Conservation (phyloP, 176 grass and related monocot genomes). For the Secale cereale region DNA sequence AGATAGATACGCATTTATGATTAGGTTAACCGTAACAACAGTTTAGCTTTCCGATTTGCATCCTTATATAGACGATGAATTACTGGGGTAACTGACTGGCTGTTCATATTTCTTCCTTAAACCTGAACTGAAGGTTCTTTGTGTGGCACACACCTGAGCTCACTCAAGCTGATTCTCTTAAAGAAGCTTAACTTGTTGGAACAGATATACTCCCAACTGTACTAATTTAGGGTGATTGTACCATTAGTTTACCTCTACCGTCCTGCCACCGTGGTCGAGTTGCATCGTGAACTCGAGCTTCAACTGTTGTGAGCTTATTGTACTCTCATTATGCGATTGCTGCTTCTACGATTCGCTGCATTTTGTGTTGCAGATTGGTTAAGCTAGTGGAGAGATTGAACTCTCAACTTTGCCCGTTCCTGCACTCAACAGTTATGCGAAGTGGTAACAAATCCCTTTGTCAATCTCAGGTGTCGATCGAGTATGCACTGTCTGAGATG, state of each 20-base stretch:
- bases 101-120: not conserved
- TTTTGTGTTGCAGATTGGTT: not conserved
- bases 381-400: not conserved
- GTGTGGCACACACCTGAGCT: not conserved
- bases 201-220: not conserved
- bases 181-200: not conserved
- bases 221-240: not conserved
- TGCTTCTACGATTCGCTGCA: not conserved
- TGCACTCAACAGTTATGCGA: not conserved
- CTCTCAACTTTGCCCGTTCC: not conserved
- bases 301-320: not conserved
- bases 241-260: not conserved
- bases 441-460: not conserved
- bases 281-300: too few species aligned
- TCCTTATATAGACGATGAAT: too few species aligned
- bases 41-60: too few species aligned
- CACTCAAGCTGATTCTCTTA: not conserved
- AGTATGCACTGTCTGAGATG: conserved; percentile 79
- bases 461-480: conserved; percentile 63
- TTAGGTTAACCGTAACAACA: too few species aligned
- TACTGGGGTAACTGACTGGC: too few species aligned
- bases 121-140: not conserved
- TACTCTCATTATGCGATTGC: not conserved
- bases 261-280: too few species aligned
- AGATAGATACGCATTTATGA: too few species aligned